Percentiles rank a stretch among this genome's conserved stretches.
These are phyloP conservation scores for Pythium sukuiense DNA, from an alignment of 352 stramenopile genomes.

Conservation along the genomic window DNA sequence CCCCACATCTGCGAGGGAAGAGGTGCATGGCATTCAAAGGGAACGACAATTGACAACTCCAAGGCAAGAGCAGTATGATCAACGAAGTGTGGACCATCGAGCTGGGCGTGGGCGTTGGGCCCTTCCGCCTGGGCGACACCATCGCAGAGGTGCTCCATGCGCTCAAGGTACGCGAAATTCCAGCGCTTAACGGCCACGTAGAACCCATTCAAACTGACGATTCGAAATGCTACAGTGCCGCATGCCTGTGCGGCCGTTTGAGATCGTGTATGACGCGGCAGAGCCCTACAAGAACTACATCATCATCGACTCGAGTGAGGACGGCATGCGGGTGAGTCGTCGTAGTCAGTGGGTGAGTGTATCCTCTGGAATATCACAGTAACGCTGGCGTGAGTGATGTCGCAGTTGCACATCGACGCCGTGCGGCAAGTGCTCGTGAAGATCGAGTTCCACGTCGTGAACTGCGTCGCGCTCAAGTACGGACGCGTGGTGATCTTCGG, in stretches of 20 bases:
- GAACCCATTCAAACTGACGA: neutral
- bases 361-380: neutral
- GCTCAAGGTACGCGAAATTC: slow-evolving; percentile 52
- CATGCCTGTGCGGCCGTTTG: slow-evolving; percentile 65
- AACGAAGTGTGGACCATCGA: slow-evolving; percentile 85
- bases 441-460: slow-evolving; percentile 83
- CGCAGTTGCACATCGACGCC: slow-evolving; percentile 66
- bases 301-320: slow-evolving; percentile 65
- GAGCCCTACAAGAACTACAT: slow-evolving; percentile 66
- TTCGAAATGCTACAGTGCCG: slow-evolving; percentile 39
- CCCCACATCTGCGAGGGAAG: neutral
- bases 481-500: slow-evolving; percentile 84
- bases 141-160: slow-evolving; percentile 73
- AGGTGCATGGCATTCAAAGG: slow-evolving; percentile 14
- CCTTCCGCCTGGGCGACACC: slow-evolving; percentile 74
- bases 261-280: slow-evolving; percentile 73
- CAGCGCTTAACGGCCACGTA: neutral
- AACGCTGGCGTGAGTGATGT: neutral
- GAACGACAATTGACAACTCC: neutral
- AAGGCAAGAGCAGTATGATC: slow-evolving; percentile 41
- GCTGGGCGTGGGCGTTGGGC: slow-evolving; percentile 69
- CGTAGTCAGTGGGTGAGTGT: neutral
- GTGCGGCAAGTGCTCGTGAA: slow-evolving; percentile 63
- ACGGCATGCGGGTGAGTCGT: slow-evolving; percentile 55
- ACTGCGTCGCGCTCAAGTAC: slow-evolving; percentile 76